Evolutionary conservation across 768 basidiomycete genomes (phyloP).

Genomic region (Tylopilus felleus): DNA sequence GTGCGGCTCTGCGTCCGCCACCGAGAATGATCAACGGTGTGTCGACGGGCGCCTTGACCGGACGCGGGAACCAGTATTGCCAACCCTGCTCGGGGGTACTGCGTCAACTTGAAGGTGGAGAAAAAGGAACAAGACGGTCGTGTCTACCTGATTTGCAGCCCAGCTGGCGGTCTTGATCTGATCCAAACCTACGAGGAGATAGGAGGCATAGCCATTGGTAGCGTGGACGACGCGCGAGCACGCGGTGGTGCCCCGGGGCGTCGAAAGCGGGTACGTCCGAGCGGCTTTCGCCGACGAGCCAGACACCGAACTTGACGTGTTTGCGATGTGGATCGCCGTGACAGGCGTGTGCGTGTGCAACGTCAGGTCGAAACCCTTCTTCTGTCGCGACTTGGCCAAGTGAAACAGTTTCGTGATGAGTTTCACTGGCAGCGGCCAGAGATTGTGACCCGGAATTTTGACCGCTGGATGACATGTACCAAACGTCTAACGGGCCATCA

Average conservation of each 20-base stretch:
- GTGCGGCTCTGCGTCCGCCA: conserved; percentile 51
- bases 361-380: conserved; percentile 40
- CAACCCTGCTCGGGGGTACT: conserved; percentile 35
- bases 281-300: not conserved
- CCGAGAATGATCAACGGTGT: conserved; percentile 69
- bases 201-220: conserved; percentile 79
- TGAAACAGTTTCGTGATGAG: conserved; percentile 66
- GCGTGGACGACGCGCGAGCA: conserved; percentile 76
- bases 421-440: conserved; percentile 80
- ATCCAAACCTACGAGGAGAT: conserved; percentile 55
- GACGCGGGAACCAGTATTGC: conserved; percentile 85
- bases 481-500: conserved; percentile 18
- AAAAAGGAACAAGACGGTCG: no score
- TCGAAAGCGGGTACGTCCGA: conserved; percentile 30
- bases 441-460: conserved; percentile 53
- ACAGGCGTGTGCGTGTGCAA: conserved; percentile 78
- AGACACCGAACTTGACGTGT: not conserved
- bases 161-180: conserved; percentile 45
- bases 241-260: conserved; percentile 60
- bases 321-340: conserved; percentile 35
- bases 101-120: not conserved
- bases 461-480: conserved; percentile 50
- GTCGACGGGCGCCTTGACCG: conserved; percentile 30
- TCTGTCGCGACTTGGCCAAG: conserved; percentile 32
- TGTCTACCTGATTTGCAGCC: conserved; percentile 38